Conservation (phyloP, 139 green algal genomes). For the Coelastrella sp. region DNA sequence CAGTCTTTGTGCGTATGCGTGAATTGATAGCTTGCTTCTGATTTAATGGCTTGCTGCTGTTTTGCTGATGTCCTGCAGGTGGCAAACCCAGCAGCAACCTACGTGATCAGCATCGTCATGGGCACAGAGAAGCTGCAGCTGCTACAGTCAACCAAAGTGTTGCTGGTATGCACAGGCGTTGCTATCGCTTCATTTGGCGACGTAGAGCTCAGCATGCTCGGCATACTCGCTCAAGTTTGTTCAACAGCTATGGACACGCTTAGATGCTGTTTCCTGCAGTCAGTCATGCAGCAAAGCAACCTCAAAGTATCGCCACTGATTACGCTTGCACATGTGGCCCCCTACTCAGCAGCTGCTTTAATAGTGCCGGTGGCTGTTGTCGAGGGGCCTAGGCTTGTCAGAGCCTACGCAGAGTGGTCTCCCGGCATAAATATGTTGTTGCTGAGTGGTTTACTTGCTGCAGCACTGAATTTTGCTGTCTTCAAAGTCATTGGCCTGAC, state of each 20-base stretch:
- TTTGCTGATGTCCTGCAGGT: slow-evolving; percentile 13
- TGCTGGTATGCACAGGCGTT: slow-evolving; percentile 59
- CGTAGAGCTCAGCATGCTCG: slow-evolving; percentile 61
- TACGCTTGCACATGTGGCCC: slow-evolving; percentile 27
- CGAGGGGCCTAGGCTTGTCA: background rate
- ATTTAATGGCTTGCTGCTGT: background rate
- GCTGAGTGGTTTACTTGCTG: slow-evolving; percentile 4
- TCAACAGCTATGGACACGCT: slow-evolving; percentile 62
- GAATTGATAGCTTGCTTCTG: background rate
- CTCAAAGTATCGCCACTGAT: slow-evolving; percentile 28
- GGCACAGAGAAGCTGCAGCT: slow-evolving; percentile 51
- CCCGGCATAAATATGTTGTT: background rate
- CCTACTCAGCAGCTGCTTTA: slow-evolving; percentile 16
- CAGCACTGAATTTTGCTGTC: slow-evolving; percentile 28
- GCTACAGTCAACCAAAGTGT: slow-evolving; percentile 46
- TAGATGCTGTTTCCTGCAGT: slow-evolving; percentile 59
- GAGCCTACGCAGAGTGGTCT: background rate
- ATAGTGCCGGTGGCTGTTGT: slow-evolving; percentile 1
- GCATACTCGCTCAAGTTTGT: slow-evolving; percentile 66
- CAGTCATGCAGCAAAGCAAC: slow-evolving; percentile 49
- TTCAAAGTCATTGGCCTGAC: slow-evolving; percentile 40
- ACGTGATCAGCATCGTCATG: slow-evolving; percentile 42
- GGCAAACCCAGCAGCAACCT: slow-evolving; percentile 50
- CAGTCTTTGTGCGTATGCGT: background rate
- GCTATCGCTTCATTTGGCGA: slow-evolving; percentile 64